Conservation (phyloP, 164 flowering plant species). For the Saururus chinensis region DNA sequence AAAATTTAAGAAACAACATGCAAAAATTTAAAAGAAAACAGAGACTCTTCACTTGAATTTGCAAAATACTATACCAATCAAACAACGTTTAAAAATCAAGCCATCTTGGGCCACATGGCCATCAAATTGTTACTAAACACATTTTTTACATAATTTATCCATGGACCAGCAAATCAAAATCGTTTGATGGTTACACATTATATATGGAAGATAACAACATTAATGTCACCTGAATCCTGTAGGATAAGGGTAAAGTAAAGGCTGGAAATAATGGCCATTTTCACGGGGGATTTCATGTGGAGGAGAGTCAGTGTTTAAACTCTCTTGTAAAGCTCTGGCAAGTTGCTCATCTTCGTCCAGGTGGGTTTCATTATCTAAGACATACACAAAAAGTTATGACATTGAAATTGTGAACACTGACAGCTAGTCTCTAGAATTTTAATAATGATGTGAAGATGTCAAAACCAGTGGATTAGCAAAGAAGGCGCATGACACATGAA, state of each 20-base stretch:
- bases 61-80: no score
- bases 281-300: constrained; percentile 23
- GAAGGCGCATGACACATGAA: no score
- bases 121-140: no score
- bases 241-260: constrained; percentile 27
- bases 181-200: background rate
- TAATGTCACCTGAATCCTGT: constrained; percentile 49
- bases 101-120: no score
- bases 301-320: constrained; percentile 52
- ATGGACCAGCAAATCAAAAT: background rate
- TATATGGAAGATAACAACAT: background rate
- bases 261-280: constrained; percentile 30
- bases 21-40: no score
- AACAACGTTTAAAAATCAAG: no score
- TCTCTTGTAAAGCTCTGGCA: constrained; percentile 81
- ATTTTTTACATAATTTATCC: background rate
- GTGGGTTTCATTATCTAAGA: constrained; percentile 33
- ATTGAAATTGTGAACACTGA: no score
- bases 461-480: no score
- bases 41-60: no score
- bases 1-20: no score
- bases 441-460: no score
- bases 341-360: constrained; percentile 78
- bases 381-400: background rate
- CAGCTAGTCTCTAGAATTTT: no score